These are phyloP conservation scores for Cercospora sojina DNA, from an alignment of 2,329 filamentous ascomycete genomes.

Conservation along the genomic window DNA sequence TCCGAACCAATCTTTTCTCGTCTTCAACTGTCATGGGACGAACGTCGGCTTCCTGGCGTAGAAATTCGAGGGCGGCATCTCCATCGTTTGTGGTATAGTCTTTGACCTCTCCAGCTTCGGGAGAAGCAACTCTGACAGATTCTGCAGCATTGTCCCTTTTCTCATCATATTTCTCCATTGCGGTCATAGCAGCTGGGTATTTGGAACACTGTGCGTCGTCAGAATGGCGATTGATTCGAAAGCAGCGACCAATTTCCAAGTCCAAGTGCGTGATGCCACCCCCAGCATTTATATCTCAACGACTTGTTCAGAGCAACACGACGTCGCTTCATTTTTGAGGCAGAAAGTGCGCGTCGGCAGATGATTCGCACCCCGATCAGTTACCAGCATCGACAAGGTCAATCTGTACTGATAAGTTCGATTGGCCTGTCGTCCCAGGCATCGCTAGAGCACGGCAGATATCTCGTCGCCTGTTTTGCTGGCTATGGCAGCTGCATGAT, in stretches of 20 bases:
- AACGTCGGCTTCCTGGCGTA: slow-evolving; percentile 32
- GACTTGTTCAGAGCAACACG: not conserved
- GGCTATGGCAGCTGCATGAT: slow-evolving; percentile 7
- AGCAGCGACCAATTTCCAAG: not conserved
- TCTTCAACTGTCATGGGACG: slow-evolving; percentile 31
- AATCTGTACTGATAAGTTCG: not conserved
- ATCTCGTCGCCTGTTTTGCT: slow-evolving; percentile 4
- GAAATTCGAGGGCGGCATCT: slow-evolving; percentile 36
- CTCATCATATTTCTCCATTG: slow-evolving; percentile 28
- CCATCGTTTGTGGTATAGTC: slow-evolving; percentile 29
- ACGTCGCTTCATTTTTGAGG: not conserved
- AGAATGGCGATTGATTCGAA: not conserved
- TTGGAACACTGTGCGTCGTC: not conserved
- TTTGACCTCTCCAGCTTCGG: slow-evolving; percentile 30
- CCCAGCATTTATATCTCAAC: not conserved
- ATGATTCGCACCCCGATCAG: not conserved
- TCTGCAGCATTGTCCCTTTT: slow-evolving; percentile 14
- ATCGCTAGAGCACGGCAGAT: not conserved
- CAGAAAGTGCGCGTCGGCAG: not conserved
- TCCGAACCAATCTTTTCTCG: slow-evolving; percentile 34
- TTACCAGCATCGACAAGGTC: not conserved
- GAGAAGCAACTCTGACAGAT: not conserved
- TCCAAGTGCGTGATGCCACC: not conserved
- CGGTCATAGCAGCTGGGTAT: not conserved
- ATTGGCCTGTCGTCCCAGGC: not conserved